Conservation (phyloP, 306 rosid species). For the Ochetophila trinervis region DNA sequence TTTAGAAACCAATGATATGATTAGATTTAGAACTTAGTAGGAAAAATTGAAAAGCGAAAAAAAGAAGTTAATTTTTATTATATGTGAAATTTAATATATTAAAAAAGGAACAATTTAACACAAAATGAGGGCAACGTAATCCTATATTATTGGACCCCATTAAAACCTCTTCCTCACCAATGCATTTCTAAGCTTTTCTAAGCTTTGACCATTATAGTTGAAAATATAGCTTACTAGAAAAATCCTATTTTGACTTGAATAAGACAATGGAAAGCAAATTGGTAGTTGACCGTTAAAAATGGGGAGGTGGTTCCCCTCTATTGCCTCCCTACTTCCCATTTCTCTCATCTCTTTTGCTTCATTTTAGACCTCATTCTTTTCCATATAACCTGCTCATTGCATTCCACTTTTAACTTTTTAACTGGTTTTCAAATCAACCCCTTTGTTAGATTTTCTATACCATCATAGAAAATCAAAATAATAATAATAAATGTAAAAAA, state of each 20-base stretch:
- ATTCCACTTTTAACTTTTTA: background rate
- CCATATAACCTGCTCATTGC: background rate
- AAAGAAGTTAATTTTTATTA: too few species aligned
- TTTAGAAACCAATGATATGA: too few species aligned
- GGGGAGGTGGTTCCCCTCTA: conserved; percentile 26
- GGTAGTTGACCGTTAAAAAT: conserved; percentile 1
- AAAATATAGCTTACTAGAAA: background rate
- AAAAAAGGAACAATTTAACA: too few species aligned
- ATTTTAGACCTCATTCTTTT: background rate
- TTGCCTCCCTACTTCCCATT: conserved; percentile 32
- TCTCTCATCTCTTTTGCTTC: conserved; percentile 11
- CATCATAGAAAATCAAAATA: background rate
- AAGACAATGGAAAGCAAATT: conserved; percentile 14
- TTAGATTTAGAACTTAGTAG: too few species aligned
- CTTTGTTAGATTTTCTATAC: background rate
- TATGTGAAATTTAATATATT: too few species aligned
- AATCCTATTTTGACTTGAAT: background rate
- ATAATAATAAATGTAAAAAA: too few species aligned
- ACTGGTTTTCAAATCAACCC: background rate
- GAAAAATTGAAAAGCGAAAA: too few species aligned
- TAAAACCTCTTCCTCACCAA: too few species aligned
- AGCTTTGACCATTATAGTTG: too few species aligned
- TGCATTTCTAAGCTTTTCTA: too few species aligned
- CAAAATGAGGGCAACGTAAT: too few species aligned
- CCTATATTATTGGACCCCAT: too few species aligned